These are phyloP conservation scores for barrel medic (Medicago truncatula) DNA, from an alignment of 306 rosid genomes.

Conservation along the genomic window DNA sequence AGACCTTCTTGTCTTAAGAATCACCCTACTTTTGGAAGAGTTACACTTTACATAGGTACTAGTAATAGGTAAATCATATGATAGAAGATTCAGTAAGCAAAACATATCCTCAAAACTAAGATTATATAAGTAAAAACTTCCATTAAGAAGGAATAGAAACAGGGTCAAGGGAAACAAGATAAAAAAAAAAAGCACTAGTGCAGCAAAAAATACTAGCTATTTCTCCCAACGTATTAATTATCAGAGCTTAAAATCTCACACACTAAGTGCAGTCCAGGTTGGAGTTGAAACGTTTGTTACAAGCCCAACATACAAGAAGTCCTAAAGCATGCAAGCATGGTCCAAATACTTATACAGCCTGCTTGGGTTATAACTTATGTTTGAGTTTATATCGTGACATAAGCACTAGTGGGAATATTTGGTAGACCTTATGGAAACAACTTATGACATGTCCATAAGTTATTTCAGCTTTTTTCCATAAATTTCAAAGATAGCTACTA, in stretches of 20 bases:
- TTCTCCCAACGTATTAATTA: not conserved
- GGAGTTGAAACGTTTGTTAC: not conserved
- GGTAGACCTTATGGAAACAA: not conserved
- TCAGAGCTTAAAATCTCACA: slow-evolving; percentile 16
- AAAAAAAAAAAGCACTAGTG: not conserved
- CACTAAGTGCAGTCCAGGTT: not conserved
- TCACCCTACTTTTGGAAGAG: no score
- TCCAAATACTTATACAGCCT: not conserved
- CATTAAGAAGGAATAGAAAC: not conserved
- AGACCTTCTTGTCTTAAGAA: no score
- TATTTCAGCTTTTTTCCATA: not conserved
- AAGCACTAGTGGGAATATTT: not conserved
- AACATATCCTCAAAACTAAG: slow-evolving; percentile 21
- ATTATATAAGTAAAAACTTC: not conserved
- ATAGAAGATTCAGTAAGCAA: slow-evolving; percentile 6
- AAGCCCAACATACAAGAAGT: not conserved
- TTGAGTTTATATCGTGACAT: not conserved
- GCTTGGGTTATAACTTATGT: not conserved
- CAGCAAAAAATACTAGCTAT: not conserved
- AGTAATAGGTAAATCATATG: no score
- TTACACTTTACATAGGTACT: no score
- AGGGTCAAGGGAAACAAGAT: slow-evolving; percentile 11
- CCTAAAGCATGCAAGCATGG: not conserved
- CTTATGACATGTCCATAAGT: not conserved
- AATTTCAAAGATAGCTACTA: not conserved